Evolutionary conservation across 2,329 filamentous ascomycete genomes (phyloP).

Genomic region (Epicoccum nigrum): DNA sequence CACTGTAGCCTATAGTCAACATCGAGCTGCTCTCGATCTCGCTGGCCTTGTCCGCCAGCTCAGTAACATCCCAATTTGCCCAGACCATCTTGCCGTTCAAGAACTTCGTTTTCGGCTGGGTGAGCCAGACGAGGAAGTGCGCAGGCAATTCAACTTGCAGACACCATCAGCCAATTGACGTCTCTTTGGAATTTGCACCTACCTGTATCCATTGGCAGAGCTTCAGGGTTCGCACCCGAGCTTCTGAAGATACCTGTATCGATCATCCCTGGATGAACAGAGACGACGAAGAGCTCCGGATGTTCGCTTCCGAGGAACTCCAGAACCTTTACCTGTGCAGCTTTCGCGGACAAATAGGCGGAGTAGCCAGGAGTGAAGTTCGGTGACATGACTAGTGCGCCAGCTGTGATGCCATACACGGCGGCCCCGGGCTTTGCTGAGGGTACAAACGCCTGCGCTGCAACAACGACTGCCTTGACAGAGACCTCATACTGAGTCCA

Average conservation of each 20-base stretch:
- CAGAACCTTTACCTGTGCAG: conserved; percentile 30
- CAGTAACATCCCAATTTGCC: conserved; percentile 35
- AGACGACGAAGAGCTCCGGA: conserved; percentile 41
- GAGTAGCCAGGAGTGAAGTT: not conserved
- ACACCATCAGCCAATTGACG: not conserved
- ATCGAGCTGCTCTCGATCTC: conserved; percentile 23
- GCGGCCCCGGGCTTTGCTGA: conserved; percentile 6
- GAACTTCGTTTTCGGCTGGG: conserved; percentile 16
- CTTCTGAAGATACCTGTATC: conserved; percentile 38
- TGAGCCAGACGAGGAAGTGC: conserved; percentile 6
- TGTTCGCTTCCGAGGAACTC: conserved; percentile 43
- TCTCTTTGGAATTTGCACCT: conserved; percentile 4
- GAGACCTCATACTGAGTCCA: conserved; percentile 30
- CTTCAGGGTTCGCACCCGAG: conserved; percentile 13
- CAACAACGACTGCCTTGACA: conserved; percentile 26
- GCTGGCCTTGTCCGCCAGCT: conserved; percentile 22
- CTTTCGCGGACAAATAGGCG: not conserved
- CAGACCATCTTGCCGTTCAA: conserved; percentile 29
- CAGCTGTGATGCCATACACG: conserved; percentile 7
- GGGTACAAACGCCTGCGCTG: conserved; percentile 24
- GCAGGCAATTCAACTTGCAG: conserved; percentile 10
- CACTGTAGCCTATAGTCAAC: conserved; percentile 24
- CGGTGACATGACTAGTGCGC: conserved; percentile 18
- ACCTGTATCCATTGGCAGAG: conserved; percentile 27
- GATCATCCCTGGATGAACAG: conserved; percentile 46